Evolutionary conservation across 2,329 filamentous ascomycete genomes (phyloP).

Genomic region (Paraphoma sp.): DNA sequence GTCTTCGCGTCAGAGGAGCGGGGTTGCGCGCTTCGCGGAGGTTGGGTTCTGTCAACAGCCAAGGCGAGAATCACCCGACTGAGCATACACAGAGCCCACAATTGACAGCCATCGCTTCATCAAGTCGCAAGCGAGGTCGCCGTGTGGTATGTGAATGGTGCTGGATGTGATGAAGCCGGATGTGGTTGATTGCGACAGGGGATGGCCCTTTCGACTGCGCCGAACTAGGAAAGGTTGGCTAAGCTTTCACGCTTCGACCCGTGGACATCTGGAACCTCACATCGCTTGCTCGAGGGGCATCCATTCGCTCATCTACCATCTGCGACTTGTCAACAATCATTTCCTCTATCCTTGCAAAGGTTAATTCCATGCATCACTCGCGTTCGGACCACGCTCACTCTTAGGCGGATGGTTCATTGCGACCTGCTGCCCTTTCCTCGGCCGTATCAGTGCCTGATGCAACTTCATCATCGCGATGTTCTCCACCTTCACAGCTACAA

Average conservation of each 20-base stretch:
- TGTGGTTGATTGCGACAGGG: constrained; percentile 19
- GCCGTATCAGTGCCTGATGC: constrained; percentile 31
- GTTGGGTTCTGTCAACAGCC: not conserved
- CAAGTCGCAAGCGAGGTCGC: not conserved
- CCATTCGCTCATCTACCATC: constrained; percentile 20
- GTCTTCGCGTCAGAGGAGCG: not conserved
- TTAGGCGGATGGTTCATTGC: constrained; percentile 30
- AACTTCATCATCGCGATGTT: constrained; percentile 37
- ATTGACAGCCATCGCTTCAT: not conserved
- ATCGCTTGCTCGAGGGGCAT: constrained; percentile 28
- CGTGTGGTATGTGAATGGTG: not conserved
- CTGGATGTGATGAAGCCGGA: not conserved
- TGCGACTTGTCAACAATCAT: constrained; percentile 41
- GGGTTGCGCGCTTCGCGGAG: not conserved
- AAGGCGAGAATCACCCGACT: not conserved
- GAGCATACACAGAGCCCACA: not conserved
- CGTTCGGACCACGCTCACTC: constrained; percentile 15
- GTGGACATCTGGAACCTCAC: constrained; percentile 23
- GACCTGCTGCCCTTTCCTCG: constrained; percentile 25
- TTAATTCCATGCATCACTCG: constrained; percentile 15
- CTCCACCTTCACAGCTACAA: constrained; percentile 40
- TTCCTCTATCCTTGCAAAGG: constrained; percentile 29
- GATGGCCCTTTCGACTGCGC: constrained; percentile 14
- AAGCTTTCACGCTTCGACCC: constrained; percentile 26
- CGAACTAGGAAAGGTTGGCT: constrained; percentile 24